phyloP scores from a whole-genome alignment of 1,284 basidiomycete species.

The Singerocomus rubriflavus region DNA sequence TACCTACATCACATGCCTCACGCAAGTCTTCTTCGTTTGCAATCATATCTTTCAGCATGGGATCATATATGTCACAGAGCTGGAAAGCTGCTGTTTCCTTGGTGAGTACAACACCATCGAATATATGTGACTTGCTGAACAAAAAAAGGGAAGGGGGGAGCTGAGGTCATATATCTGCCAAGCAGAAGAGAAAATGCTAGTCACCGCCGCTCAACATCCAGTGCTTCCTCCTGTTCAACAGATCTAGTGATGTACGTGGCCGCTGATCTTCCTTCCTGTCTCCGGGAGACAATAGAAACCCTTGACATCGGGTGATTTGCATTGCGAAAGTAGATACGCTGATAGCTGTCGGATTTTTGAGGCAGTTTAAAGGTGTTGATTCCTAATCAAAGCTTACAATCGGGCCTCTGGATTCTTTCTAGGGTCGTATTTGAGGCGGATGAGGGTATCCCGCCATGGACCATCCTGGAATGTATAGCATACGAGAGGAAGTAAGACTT shows the following conservation, averaged over 20 bases:
- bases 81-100: constrained; percentile 90
- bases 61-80: constrained; percentile 87
- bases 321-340: constrained; percentile 82
- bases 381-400: constrained; percentile 49
- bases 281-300: constrained; percentile 63
- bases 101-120: constrained; percentile 79
- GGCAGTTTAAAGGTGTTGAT: not conserved
- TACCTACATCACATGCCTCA: constrained; percentile 68
- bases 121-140: constrained; percentile 71
- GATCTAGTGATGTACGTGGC: constrained; percentile 37
- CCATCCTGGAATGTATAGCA: constrained; percentile 92
- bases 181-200: constrained; percentile 15
- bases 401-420: constrained; percentile 66
- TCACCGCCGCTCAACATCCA: constrained; percentile 41
- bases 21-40: constrained; percentile 65
- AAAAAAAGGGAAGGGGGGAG: not conserved
- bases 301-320: constrained; percentile 73
- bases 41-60: constrained; percentile 77
- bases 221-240: constrained; percentile 39
- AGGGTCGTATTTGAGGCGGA: constrained; percentile 90
- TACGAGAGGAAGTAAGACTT: constrained; percentile 63
- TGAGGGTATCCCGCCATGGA: constrained; percentile 88
- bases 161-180: not conserved
- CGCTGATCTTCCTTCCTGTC: constrained; percentile 51
- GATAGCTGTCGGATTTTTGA: constrained; percentile 52